Base-by-base conservation (phyloP, 2,329 filamentous ascomycete species). In the Macrophomina phaseolina region DNA sequence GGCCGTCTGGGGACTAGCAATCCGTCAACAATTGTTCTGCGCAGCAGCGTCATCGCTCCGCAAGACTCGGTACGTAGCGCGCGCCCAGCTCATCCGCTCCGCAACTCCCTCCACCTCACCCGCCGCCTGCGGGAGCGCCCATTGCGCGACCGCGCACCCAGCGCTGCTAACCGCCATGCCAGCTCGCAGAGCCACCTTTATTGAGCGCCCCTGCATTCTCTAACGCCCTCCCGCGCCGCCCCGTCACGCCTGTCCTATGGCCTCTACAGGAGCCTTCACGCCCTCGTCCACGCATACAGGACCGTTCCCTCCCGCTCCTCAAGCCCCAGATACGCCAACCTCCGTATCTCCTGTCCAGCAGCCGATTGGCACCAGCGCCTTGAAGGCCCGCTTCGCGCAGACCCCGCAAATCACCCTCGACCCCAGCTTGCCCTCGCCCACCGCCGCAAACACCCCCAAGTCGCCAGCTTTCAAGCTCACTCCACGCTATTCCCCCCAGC, bases 261-360 rank as follows among this genome's bases (percentile, higher is more conserved):
- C 81, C 68, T 76, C 80, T 67, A 78, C 79, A 68, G 78, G 64
- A 58, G 42, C 64, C 32, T 66, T 58, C 64, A 60, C 64, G 64
- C 64, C 78, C 68, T 81, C 81, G 58, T 80, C 81, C 34, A 79
- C 77, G 34, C 78, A 77, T 45, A 75, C 77, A 63, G 78, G 79
- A 66, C 75, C 77, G 3, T 80, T 82, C 67, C 70, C 75, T 66
- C 72, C 48, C 70, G 71, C 51, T 67, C 53, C 67, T 18, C 49
- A 63, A 23, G 71, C 73, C 67, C 78, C 80, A 34, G 77, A 72
- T 64, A 82, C 81, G 23, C 79, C 80, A 28, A 77, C 76, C 46
- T 78, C 76, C n/a, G 68, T 75, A 61, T 70, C 73, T 61, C 71
- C 74, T n/a, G 69, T 67, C 48, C 58, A 71, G 40, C 70, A 70